A percentile compares a stretch with the other conserved stretches of the same genome.
phyloP scores from a whole-genome alignment of 192 early-diverging fungal genomes.

The Coemansia sp. region DNA sequence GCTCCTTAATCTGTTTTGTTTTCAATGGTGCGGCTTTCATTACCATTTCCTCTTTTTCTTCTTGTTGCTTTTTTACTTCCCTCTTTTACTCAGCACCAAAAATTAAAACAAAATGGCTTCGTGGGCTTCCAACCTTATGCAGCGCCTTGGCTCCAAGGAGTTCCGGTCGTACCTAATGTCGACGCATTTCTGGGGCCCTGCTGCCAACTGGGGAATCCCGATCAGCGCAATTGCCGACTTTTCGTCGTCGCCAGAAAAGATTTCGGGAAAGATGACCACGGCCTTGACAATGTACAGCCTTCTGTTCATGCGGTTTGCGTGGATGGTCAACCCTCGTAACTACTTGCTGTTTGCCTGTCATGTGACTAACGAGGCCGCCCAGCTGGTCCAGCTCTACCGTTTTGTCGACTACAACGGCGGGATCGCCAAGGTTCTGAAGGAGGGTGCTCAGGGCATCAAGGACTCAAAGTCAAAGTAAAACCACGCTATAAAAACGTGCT shows the following conservation, averaged over 20 bases:
- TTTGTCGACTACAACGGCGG: slow-evolving; percentile 73
- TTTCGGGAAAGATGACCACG: slow-evolving; percentile 92
- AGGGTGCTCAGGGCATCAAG: slow-evolving; percentile 17
- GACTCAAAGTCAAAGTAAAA: slow-evolving; percentile 8
- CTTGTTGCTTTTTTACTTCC: background rate
- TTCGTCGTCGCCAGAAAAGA: slow-evolving; percentile 85
- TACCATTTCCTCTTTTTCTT: background rate
- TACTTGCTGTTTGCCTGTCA: slow-evolving; percentile 93
- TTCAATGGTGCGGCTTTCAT: background rate
- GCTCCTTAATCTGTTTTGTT: no score
- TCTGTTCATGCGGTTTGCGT: slow-evolving; percentile 95
- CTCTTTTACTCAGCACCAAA: background rate
- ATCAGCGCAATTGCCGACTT: slow-evolving; percentile 92
- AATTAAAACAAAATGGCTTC: slow-evolving; percentile 36
- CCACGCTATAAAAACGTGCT: background rate
- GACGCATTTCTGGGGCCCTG: slow-evolving; percentile 56
- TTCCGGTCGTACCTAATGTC: slow-evolving; percentile 73
- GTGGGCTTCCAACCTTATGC: slow-evolving; percentile 52
- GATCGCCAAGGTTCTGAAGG: slow-evolving; percentile 35
- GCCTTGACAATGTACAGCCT: slow-evolving; percentile 86
- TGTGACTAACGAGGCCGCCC: slow-evolving; percentile 84
- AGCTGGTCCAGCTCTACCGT: slow-evolving; percentile 83
- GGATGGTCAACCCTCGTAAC: slow-evolving; percentile 88
- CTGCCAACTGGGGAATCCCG: slow-evolving; percentile 93
- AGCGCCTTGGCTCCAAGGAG: slow-evolving; percentile 62